Percentiles rank a stretch among this genome's conserved stretches.
These are phyloP conservation scores for Syncephalastrum racemosum DNA, from an alignment of 371 early-diverging fungal species.

Conservation along the genomic window DNA sequence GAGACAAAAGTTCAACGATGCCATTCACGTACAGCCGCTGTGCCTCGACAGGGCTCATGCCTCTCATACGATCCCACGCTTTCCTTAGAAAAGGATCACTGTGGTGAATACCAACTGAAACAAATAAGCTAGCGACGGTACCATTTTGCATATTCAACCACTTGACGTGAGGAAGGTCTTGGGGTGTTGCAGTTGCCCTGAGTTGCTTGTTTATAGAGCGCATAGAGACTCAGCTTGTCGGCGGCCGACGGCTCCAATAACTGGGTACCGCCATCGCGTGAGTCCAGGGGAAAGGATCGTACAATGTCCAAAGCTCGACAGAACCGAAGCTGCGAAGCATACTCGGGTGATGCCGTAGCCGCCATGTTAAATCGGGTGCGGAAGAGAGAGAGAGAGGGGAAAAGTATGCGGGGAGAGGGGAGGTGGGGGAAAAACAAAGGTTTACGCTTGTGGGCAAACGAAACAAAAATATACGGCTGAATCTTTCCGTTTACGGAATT, in stretches of 20 bases:
- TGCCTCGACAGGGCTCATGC: constrained; percentile 32
- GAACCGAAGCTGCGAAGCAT: constrained; percentile 26
- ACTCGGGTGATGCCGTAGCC: too few relatives aligned
- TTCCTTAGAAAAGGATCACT: constrained; percentile 20
- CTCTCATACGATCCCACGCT: constrained; percentile 36
- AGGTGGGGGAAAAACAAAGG: too few relatives aligned
- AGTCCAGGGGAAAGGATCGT: constrained; percentile 20
- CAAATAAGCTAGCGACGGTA: constrained; percentile 7
- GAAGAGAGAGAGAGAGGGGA: too few relatives aligned
- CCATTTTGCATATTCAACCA: constrained; percentile 37
- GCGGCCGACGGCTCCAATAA: constrained; percentile 56
- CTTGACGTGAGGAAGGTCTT: constrained; percentile 25
- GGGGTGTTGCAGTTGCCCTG: constrained; percentile 65
- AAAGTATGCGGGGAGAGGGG: too few relatives aligned
- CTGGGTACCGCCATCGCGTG: constrained; percentile 11
- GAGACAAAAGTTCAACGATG: constrained; percentile 23
- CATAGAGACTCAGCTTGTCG: constrained; percentile 72
- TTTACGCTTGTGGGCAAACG: too few relatives aligned
- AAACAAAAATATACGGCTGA: too few relatives aligned
- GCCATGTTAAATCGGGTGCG: too few relatives aligned
- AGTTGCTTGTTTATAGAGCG: constrained; percentile 75
- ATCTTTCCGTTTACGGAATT: too few relatives aligned
- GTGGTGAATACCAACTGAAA: neutral
- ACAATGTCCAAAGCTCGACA: constrained; percentile 32
- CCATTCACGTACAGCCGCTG: constrained; percentile 30